Percentiles rank a stretch among this genome's conserved stretches.
phyloP scores from a whole-genome alignment of 2,329 filamentous ascomycete species.

The Rutstroemia sp. region DNA sequence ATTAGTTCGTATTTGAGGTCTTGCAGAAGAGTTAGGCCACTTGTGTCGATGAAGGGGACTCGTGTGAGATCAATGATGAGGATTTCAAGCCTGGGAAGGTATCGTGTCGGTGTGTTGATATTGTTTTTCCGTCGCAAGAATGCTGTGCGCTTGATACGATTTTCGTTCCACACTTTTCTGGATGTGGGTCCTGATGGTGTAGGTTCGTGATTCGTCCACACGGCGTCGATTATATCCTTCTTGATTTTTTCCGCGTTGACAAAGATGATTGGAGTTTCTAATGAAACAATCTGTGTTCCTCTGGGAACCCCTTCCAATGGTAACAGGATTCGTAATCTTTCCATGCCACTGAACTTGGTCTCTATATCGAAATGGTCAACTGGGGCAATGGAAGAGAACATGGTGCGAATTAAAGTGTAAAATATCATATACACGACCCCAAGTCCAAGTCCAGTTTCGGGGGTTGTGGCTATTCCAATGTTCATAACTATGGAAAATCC shows the following conservation, averaged over 20 bases:
- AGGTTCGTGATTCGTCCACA: not conserved
- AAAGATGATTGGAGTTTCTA: not conserved
- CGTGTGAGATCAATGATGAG: constrained; percentile 15
- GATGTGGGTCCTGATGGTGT: not conserved
- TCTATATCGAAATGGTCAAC: not conserved
- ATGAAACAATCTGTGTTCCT: not conserved
- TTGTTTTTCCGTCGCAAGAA: not conserved
- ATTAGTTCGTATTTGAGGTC: constrained; percentile 10
- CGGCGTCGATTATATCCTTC: not conserved
- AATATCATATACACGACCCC: not conserved
- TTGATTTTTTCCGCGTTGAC: constrained; percentile 1
- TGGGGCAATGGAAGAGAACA: not conserved
- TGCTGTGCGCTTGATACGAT: not conserved
- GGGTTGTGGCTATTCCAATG: not conserved
- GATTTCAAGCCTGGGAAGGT: constrained; percentile 10
- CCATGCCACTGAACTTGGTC: not conserved
- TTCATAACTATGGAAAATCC: constrained; percentile 29
- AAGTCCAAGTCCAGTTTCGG: not conserved
- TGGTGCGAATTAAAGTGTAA: not conserved
- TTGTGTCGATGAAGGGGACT: constrained; percentile 17
- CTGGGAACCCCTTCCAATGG: not conserved
- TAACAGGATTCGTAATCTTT: not conserved
- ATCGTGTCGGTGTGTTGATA: constrained; percentile 5
- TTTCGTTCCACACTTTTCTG: not conserved
- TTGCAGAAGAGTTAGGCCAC: constrained; percentile 11